phyloP scores from a whole-genome alignment of 2,329 filamentous ascomycete species.

The Ophiostoma novo-ulmi region DNA sequence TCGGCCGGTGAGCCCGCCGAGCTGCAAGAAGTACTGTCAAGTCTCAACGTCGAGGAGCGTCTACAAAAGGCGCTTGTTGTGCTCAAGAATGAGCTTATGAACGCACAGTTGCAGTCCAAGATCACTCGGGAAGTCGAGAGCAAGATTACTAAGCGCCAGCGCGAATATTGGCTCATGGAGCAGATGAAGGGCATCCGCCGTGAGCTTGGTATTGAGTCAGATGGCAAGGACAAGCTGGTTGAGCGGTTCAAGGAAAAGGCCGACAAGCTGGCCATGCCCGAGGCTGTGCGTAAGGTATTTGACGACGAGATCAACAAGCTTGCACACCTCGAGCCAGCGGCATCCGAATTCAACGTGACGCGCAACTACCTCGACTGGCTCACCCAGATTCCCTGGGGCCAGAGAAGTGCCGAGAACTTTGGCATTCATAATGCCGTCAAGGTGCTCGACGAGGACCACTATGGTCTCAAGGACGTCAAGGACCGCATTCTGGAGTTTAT shows the following conservation, averaged over 20 bases:
- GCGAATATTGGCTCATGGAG: constrained; percentile 98
- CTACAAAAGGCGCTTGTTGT: constrained; percentile 88
- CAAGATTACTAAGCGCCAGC: constrained; percentile 94
- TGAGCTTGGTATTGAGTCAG: constrained; percentile 92
- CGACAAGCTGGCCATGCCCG: constrained; percentile 89
- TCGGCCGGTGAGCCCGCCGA: constrained; percentile 90
- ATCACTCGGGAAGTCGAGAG: constrained; percentile 96
- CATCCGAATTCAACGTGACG: constrained; percentile 97
- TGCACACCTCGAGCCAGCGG: constrained; percentile 87
- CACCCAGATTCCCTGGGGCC: constrained; percentile 96
- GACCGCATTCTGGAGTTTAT: constrained; percentile 98
- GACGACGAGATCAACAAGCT: constrained; percentile 98
- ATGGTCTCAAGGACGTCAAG: constrained; percentile 96
- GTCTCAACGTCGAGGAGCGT: constrained; percentile 85
- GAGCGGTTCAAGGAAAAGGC: constrained; percentile 98
- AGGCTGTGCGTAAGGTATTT: constrained; percentile 93
- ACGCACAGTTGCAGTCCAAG: constrained; percentile 92
- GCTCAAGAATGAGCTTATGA: constrained; percentile 97
- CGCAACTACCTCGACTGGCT: constrained; percentile 98
- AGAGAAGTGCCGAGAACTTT: constrained; percentile 93
- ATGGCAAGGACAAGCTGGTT: constrained; percentile 96
- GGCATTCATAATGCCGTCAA: constrained; percentile 84
- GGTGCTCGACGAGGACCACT: constrained; percentile 92
- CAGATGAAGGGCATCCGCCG: constrained; percentile 98
- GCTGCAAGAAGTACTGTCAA: constrained; percentile 83